Conservation (phyloP, 345 rosid genomes). For the Camelina hispida region DNA sequence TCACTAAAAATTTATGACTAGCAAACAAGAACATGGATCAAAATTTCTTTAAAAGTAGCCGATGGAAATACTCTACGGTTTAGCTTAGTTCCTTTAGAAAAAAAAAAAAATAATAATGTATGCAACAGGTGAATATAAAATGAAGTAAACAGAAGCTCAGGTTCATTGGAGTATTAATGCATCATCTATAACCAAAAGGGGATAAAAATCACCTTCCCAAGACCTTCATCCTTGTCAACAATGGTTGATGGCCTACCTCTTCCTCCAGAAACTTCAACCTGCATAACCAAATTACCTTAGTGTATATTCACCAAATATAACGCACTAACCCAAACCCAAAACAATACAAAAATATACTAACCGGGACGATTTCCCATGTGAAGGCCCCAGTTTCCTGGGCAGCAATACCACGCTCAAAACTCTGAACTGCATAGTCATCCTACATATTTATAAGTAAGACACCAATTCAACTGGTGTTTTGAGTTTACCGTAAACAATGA, state of each 20-base stretch:
- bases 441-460: conserved; percentile 41
- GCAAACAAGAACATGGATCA: conserved; percentile 1
- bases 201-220: conserved; percentile 73
- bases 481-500: conserved; percentile 11
- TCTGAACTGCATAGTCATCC: conserved; percentile 88
- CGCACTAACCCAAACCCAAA: conserved; percentile 15
- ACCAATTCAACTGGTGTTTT: conserved; percentile 18
- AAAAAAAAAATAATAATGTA: neutral
- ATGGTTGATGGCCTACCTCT: conserved; percentile 83
- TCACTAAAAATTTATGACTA: neutral
- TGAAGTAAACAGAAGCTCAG: neutral
- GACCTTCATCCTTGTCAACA: conserved; percentile 92
- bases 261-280: conserved; percentile 98
- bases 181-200: conserved; percentile 1
- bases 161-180: conserved; percentile 2
- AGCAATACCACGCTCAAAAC: conserved; percentile 98
- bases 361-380: conserved; percentile 93
- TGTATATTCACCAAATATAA: conserved; percentile 14
- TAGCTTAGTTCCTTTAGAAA: neutral
- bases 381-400: conserved; percentile 87
- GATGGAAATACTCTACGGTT: neutral
- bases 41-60: neutral
- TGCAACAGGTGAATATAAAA: conserved; percentile 13
- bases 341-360: conserved; percentile 44
- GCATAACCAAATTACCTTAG: conserved; percentile 22